Evolutionary conservation across 495 filamentous ascomycete genomes (phyloP).

Genomic region (Baudoinia panamericana): DNA sequence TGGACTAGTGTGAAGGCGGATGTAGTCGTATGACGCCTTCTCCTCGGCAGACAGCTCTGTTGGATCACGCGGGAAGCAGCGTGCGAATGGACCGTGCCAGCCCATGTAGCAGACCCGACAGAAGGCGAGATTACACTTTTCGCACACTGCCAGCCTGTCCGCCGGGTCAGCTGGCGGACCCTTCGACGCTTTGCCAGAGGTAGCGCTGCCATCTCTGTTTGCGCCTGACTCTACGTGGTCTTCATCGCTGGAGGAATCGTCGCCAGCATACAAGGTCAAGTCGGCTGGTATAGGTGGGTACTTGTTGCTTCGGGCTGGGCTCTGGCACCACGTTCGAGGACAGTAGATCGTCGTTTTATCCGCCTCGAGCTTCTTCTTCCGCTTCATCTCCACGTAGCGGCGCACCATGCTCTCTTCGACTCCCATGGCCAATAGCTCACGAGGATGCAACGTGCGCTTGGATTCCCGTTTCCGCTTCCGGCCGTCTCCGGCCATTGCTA

Average conservation of each 20-base stretch:
- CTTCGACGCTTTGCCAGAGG: constrained; percentile 19
- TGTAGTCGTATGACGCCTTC: constrained; percentile 66
- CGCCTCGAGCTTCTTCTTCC: constrained; percentile 79
- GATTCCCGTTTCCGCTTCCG: constrained; percentile 33
- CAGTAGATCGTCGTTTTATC: constrained; percentile 92
- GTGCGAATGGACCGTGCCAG: constrained; percentile 78
- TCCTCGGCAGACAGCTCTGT: constrained; percentile 69
- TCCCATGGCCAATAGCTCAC: constrained; percentile 78
- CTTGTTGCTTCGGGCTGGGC: constrained; percentile 68
- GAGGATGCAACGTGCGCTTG: constrained; percentile 60
- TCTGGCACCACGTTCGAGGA: constrained; percentile 85
- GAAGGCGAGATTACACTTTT: constrained; percentile 76
- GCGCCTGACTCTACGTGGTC: too few relatives aligned
- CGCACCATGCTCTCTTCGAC: constrained; percentile 59
- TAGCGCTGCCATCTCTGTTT: constrained; percentile 35
- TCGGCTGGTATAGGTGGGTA: constrained; percentile 44
- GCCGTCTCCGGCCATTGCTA: constrained; percentile 15
- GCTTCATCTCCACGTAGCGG: constrained; percentile 77
- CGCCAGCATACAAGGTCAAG: constrained; percentile 39
- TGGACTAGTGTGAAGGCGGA: constrained; percentile 63
- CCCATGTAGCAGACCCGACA: constrained; percentile 59
- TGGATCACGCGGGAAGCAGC: constrained; percentile 45
- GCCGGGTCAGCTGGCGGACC: constrained; percentile 25
- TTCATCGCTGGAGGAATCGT: constrained; percentile 29
- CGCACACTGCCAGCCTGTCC: constrained; percentile 68